phyloP scores from a whole-genome alignment of 2,329 filamentous ascomycete genomes.

The Chaetoscypha palmicola region DNA sequence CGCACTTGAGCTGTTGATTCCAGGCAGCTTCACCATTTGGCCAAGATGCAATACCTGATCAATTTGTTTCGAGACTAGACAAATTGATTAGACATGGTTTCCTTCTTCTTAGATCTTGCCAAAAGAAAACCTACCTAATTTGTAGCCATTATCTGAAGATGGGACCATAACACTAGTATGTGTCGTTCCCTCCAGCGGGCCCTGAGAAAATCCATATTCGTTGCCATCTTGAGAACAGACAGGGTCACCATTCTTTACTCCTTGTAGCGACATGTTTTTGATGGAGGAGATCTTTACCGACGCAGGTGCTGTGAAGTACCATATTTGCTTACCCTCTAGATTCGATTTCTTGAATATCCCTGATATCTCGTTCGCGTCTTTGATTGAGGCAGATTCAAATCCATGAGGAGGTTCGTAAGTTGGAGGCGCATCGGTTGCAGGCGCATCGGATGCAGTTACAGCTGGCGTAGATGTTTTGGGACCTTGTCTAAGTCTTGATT shows the following conservation, averaged over 20 bases:
- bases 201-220: constrained; percentile 53
- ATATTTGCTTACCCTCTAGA: constrained; percentile 65
- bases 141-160: constrained; percentile 47
- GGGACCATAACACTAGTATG: constrained; percentile 57
- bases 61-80: constrained; percentile 33
- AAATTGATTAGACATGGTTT: too few relatives aligned
- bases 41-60: constrained; percentile 59
- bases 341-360: constrained; percentile 52
- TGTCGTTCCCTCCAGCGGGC: constrained; percentile 43
- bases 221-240: constrained; percentile 57
- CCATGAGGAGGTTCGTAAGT: constrained; percentile 24
- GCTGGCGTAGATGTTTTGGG: constrained; percentile 12
- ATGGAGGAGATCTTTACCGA: constrained; percentile 62
- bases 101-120: too few relatives aligned
- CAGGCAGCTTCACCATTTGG: constrained; percentile 48
- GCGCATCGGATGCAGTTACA: constrained; percentile 5
- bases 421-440: neutral
- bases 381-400: constrained; percentile 19
- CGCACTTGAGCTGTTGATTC: constrained; percentile 34
- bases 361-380: constrained; percentile 22
- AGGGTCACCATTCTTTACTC: constrained; percentile 44
- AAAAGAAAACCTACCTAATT: constrained; percentile 40
- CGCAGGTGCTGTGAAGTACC: constrained; percentile 71
- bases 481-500: constrained; percentile 11
- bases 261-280: constrained; percentile 55